phyloP scores from a whole-genome alignment of 306 rosid species.

The Clitoria ternatea region DNA sequence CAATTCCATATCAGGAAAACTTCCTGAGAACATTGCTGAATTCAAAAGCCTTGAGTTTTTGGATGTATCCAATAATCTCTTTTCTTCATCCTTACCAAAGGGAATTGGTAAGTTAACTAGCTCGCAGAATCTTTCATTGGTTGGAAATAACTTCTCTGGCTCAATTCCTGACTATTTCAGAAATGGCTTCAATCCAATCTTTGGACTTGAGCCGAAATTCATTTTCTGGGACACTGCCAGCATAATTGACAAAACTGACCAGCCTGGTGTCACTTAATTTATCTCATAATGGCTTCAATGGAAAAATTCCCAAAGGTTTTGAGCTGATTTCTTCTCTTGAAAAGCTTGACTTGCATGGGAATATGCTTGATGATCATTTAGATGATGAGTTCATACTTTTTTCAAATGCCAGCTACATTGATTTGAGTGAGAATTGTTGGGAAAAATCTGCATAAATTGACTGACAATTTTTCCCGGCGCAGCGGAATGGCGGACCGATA shows the following conservation, averaged over 20 bases:
- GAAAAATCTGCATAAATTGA: too few relatives aligned
- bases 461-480: too few relatives aligned
- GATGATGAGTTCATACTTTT: slow-evolving; percentile 41
- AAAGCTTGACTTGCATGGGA: slow-evolving; percentile 61
- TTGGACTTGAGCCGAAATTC: slow-evolving; percentile 71
- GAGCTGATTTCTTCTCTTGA: slow-evolving; percentile 54
- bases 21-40: slow-evolving; percentile 53
- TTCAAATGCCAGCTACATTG: slow-evolving; percentile 52
- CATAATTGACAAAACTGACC: slow-evolving; percentile 42
- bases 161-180: slow-evolving; percentile 49
- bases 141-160: slow-evolving; percentile 73
- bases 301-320: slow-evolving; percentile 57
- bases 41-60: slow-evolving; percentile 57
- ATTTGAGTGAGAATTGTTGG: slow-evolving; percentile 60
- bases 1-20: slow-evolving; percentile 56
- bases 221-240: slow-evolving; percentile 55
- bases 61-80: slow-evolving; percentile 61
- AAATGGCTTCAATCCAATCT: slow-evolving; percentile 53
- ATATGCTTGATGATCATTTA: slow-evolving; percentile 59
- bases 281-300: slow-evolving; percentile 52
- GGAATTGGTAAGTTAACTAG: slow-evolving; percentile 53
- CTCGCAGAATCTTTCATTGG: slow-evolving; percentile 53
- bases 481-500: too few relatives aligned
- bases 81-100: slow-evolving; percentile 45
- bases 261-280: slow-evolving; percentile 52